Conservation (phyloP, 1,139 yeast species). For the Meyerozyma sp. region DNA sequence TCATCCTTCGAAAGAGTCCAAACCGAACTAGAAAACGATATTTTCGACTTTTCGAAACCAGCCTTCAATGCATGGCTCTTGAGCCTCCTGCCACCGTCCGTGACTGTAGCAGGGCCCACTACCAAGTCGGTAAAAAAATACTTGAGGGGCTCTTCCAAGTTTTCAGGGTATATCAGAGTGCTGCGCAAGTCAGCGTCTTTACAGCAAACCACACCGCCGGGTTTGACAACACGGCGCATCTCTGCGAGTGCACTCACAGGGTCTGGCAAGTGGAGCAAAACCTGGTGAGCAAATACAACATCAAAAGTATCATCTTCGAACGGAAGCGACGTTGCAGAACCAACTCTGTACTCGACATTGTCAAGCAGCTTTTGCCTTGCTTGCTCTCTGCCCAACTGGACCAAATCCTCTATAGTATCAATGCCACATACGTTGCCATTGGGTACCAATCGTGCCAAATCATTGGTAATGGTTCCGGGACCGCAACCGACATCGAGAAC, state of each 20-base stretch:
- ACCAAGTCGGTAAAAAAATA: not conserved
- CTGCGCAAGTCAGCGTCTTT: constrained; percentile 25
- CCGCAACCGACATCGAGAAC: constrained; percentile 40
- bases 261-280: constrained; percentile 29
- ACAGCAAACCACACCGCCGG: constrained; percentile 16
- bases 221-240: constrained; percentile 7
- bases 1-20: not conserved
- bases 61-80: not conserved
- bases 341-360: constrained; percentile 23
- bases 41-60: not conserved
- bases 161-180: constrained; percentile 15
- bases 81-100: not conserved
- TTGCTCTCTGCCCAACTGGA: constrained; percentile 18
- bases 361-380: constrained; percentile 6
- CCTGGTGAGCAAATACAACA: constrained; percentile 35
- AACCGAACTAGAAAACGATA: not conserved
- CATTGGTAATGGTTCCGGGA: constrained; percentile 37
- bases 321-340: constrained; percentile 26
- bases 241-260: constrained; percentile 13
- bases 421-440: constrained; percentile 26
- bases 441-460: constrained; percentile 24
- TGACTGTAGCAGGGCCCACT: not conserved
- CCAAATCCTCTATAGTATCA: constrained; percentile 26
- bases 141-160: constrained; percentile 7
- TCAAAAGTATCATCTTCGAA: constrained; percentile 33